Evolutionary conservation across 768 basidiomycete species (phyloP).

Genomic region (Kwoniella newhampshirensis): DNA sequence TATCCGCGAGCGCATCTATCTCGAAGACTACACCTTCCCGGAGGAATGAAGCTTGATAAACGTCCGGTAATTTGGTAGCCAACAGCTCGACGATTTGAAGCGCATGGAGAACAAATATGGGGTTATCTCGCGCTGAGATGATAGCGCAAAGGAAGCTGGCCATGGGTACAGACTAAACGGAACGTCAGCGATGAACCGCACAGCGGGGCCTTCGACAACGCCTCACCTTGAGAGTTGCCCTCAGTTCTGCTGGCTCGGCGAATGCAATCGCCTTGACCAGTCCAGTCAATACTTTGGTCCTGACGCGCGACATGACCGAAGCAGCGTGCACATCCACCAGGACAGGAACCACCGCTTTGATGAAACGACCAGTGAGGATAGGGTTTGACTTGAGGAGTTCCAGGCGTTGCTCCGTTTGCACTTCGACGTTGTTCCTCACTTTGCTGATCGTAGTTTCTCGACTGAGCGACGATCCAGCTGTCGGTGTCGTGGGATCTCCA

Average conservation of each 20-base stretch:
- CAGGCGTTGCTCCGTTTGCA: slow-evolving; percentile 60
- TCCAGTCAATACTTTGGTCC: slow-evolving; percentile 83
- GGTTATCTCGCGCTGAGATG: slow-evolving; percentile 86
- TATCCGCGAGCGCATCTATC: slow-evolving; percentile 72
- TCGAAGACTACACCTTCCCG: slow-evolving; percentile 97
- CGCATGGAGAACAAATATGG: slow-evolving; percentile 78
- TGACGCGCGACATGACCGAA: slow-evolving; percentile 80
- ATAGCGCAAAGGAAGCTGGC: slow-evolving; percentile 94
- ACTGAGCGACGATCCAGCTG: slow-evolving; percentile 24
- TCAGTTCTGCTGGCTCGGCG: slow-evolving; percentile 72
- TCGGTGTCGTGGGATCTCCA: slow-evolving; percentile 42
- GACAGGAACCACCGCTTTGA: slow-evolving; percentile 85
- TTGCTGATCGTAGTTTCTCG: slow-evolving; percentile 22
- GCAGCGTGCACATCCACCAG: slow-evolving; percentile 99
- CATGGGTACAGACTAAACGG: slow-evolving; percentile 77
- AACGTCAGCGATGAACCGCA: slow-evolving; percentile 4
- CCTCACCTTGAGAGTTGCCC: slow-evolving; percentile 72
- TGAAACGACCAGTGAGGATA: slow-evolving; percentile 76
- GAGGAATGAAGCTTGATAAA: slow-evolving; percentile 85
- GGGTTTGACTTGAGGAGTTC: slow-evolving; percentile 71
- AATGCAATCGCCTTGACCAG: slow-evolving; percentile 89
- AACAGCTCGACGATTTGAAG: slow-evolving; percentile 92
- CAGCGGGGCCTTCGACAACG: background rate
- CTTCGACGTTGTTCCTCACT: slow-evolving; percentile 54
- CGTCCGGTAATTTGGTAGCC: slow-evolving; percentile 73